phyloP scores from a whole-genome alignment of 2,329 filamentous ascomycete genomes.

The Ophiostoma sp. region DNA sequence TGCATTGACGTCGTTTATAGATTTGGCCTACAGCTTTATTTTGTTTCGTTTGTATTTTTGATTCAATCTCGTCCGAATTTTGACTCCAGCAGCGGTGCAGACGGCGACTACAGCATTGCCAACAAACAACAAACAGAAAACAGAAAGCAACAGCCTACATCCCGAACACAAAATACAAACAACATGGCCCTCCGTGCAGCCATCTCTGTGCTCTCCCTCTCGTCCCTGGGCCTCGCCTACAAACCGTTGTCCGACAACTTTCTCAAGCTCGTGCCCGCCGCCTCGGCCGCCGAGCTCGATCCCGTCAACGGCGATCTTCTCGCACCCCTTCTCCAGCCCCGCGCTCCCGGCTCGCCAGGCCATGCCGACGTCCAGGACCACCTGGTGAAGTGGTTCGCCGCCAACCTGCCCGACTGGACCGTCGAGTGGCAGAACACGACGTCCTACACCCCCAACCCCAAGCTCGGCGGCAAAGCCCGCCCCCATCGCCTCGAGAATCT shows the following conservation, averaged over 20 bases:
- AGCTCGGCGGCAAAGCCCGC: conserved; percentile 32
- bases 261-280: conserved; percentile 57
- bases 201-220: conserved; percentile 29
- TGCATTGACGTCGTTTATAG: not conserved
- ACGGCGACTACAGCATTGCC: not conserved
- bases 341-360: conserved; percentile 68
- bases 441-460: conserved; percentile 32
- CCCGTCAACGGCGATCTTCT: conserved; percentile 62
- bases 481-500: conserved; percentile 68
- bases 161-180: too few relatives aligned
- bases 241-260: conserved; percentile 58
- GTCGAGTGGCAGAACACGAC: conserved; percentile 72
- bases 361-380: conserved; percentile 63
- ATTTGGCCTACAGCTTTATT: not conserved
- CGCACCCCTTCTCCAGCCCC: conserved; percentile 68
- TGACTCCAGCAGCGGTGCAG: not conserved
- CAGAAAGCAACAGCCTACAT: not conserved
- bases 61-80: not conserved
- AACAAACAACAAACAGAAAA: not conserved
- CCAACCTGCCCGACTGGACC: conserved; percentile 63
- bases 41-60: not conserved
- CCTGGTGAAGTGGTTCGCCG: conserved; percentile 65
- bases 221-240: conserved; percentile 34
- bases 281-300: conserved; percentile 59
- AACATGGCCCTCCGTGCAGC: conserved; percentile 19